Evolutionary conservation across 2,329 filamentous ascomycete genomes (phyloP).

Genomic region (Trichoderma harzianum): DNA sequence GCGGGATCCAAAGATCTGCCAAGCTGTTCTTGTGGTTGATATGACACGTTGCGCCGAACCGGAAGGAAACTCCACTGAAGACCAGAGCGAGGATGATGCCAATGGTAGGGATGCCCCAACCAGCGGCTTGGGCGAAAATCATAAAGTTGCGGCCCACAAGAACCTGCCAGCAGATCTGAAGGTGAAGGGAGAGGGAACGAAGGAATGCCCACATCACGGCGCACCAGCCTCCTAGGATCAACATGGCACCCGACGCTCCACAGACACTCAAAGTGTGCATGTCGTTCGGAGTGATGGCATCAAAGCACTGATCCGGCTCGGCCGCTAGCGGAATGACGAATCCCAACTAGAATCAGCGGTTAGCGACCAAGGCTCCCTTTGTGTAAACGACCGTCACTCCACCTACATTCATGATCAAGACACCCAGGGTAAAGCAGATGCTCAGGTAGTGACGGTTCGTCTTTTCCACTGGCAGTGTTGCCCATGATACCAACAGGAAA

Average conservation of each 20-base stretch:
- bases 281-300: slow-evolving; percentile 88
- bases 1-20: slow-evolving; percentile 84
- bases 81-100: slow-evolving; percentile 74
- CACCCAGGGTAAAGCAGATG: slow-evolving; percentile 74
- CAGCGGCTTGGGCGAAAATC: slow-evolving; percentile 73
- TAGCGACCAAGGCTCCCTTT: slow-evolving; percentile 18
- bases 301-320: slow-evolving; percentile 76
- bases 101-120: slow-evolving; percentile 79
- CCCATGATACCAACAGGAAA: slow-evolving; percentile 78
- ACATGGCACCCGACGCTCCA: slow-evolving; percentile 80
- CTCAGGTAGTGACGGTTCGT: slow-evolving; percentile 92
- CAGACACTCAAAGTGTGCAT: slow-evolving; percentile 82
- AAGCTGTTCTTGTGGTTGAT: slow-evolving; percentile 87
- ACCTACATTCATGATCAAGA: slow-evolving; percentile 76
- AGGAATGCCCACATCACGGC: slow-evolving; percentile 89
- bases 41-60: slow-evolving; percentile 88
- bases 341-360: slow-evolving; percentile 58
- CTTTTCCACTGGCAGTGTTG: slow-evolving; percentile 77
- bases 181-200: slow-evolving; percentile 83
- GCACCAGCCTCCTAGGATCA: slow-evolving; percentile 81
- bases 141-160: slow-evolving; percentile 87
- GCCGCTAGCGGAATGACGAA: slow-evolving; percentile 85
- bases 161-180: slow-evolving; percentile 97
- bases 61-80: slow-evolving; percentile 88
- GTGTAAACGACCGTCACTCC: background rate